phyloP scores from a whole-genome alignment of 306 rosid genomes.

The Dryas octopetala region DNA sequence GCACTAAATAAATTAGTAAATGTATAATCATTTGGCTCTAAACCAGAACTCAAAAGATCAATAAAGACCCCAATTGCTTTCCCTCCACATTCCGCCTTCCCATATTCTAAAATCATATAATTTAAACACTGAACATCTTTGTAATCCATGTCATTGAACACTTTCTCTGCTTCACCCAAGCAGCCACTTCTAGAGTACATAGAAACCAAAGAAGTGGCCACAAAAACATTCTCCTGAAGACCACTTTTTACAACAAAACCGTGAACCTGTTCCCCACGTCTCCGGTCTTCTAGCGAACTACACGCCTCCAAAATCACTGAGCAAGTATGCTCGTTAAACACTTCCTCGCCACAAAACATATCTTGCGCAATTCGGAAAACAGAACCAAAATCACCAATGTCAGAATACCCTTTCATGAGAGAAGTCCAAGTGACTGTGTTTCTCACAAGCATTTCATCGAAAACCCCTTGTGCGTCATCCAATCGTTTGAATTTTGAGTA shows the following conservation, averaged over 20 bases:
- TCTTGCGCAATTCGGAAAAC: slow-evolving; percentile 37
- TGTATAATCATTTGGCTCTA: slow-evolving; percentile 38
- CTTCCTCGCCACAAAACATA: slow-evolving; percentile 36
- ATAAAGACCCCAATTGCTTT: slow-evolving; percentile 37
- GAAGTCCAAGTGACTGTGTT: slow-evolving; percentile 54
- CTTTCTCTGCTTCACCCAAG: slow-evolving; percentile 42
- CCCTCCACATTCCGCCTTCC: slow-evolving; percentile 39
- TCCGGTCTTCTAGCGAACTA: slow-evolving; percentile 19
- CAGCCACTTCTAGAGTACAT: slow-evolving; percentile 45
- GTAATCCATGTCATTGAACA: slow-evolving; percentile 30
- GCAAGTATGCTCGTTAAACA: slow-evolving; percentile 57
- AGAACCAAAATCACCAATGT: slow-evolving; percentile 30
- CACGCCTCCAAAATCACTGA: slow-evolving; percentile 47
- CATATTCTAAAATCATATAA: slow-evolving; percentile 54
- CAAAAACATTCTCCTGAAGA: slow-evolving; percentile 38
- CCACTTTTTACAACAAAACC: slow-evolving; percentile 43
- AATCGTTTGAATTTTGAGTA: slow-evolving; percentile 37
- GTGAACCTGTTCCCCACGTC: slow-evolving; percentile 43
- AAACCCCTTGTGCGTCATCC: slow-evolving; percentile 42
- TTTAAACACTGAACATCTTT: slow-evolving; percentile 51
- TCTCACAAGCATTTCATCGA: slow-evolving; percentile 49
- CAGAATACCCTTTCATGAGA: slow-evolving; percentile 50
- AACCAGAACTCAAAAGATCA: slow-evolving; percentile 39
- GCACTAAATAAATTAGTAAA: slow-evolving; percentile 46
- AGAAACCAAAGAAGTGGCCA: slow-evolving; percentile 51